Percentiles rank a stretch among this genome's conserved stretches.
phyloP scores from a whole-genome alignment of 805 yeast species.

The Kodamaea fukazawae region DNA sequence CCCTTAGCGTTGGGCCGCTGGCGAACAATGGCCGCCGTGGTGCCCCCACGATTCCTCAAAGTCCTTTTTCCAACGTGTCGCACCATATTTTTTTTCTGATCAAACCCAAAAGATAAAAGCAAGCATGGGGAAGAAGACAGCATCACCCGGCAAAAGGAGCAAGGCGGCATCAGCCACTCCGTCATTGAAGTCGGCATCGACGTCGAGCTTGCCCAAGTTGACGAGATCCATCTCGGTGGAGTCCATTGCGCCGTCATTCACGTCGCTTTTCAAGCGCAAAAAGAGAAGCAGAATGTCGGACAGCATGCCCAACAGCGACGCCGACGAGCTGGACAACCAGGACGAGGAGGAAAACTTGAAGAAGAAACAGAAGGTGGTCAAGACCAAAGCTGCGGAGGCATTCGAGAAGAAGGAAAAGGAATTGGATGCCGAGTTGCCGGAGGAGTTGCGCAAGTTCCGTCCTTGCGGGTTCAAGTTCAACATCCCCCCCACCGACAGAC shows the following conservation, averaged over 20 bases:
- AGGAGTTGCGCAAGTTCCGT: conserved; percentile 68
- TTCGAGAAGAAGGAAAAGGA: conserved; percentile 51
- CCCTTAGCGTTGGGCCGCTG: no score
- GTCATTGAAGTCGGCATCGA: conserved; percentile 1
- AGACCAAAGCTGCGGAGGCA: conserved; percentile 27
- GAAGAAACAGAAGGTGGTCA: conserved; percentile 22
- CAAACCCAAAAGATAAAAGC: not conserved
- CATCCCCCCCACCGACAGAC: conserved; percentile 79
- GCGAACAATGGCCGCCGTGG: no score
- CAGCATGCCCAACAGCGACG: conserved; percentile 12
- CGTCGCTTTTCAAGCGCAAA: conserved; percentile 31
- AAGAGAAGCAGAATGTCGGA: conserved; percentile 7
- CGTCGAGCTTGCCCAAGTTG: conserved; percentile 12
- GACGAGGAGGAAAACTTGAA: conserved; percentile 13
- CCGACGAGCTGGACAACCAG: conserved; percentile 15
- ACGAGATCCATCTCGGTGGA: conserved; percentile 41
- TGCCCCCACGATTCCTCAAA: no score
- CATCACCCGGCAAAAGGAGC: not conserved
- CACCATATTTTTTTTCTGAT: no score
- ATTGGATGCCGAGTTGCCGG: conserved; percentile 65
- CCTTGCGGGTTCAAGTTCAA: conserved; percentile 79
- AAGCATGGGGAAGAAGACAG: conserved; percentile 1
- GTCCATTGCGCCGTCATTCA: conserved; percentile 35
- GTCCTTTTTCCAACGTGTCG: no score
- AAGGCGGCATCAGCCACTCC: conserved; percentile 1